Conservation (phyloP, 1,284 basidiomycete species). For the Cerrena zonata region DNA sequence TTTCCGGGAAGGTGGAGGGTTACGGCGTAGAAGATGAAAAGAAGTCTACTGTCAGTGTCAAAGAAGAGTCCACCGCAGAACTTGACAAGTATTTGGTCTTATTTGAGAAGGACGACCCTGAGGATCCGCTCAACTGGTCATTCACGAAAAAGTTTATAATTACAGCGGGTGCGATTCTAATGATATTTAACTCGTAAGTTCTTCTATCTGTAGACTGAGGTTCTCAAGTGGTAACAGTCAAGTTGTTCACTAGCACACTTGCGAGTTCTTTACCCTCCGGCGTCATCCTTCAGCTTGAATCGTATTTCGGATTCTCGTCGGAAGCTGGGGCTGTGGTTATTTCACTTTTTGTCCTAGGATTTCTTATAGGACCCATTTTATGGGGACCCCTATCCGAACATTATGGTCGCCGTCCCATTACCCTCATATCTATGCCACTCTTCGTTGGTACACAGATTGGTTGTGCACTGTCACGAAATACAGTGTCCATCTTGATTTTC, state of each 20-base stretch:
- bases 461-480: conserved; percentile 48
- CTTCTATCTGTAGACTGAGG: neutral
- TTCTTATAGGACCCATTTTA: conserved; percentile 46
- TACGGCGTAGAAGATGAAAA: too few relatives aligned
- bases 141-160: conserved; percentile 38
- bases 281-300: conserved; percentile 39
- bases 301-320: conserved; percentile 48
- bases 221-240: neutral
- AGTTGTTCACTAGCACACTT: conserved; percentile 40
- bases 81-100: conserved; percentile 22
- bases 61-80: neutral
- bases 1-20: conserved; percentile 1
- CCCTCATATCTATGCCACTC: conserved; percentile 42
- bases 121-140: conserved; percentile 34
- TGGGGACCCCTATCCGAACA: conserved; percentile 48
- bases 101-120: neutral
- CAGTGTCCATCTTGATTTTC: conserved; percentile 49
- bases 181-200: conserved; percentile 54
- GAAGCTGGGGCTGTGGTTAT: conserved; percentile 48
- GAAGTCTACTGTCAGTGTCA: neutral
- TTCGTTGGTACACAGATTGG: conserved; percentile 50
- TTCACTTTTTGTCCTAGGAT: conserved; percentile 52
- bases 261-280: conserved; percentile 56
- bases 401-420: conserved; percentile 36
- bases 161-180: conserved; percentile 52